Conservation (phyloP, 192 early-diverging fungal genomes). For the Coemansia aciculifera region DNA sequence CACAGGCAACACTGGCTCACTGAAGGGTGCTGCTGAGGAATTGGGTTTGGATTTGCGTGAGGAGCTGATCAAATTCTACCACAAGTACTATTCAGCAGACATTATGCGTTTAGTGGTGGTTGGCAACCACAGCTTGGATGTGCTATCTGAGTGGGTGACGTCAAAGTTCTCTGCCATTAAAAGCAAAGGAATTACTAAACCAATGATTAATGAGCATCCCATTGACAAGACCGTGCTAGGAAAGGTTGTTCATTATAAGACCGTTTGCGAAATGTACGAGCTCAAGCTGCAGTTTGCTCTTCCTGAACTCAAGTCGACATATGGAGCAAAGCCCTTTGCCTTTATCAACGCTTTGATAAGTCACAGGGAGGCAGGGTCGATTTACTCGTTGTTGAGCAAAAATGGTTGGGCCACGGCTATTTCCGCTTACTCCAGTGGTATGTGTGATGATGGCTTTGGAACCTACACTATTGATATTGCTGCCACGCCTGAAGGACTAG, state of each 20-base stretch:
- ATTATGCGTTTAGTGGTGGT: constrained; percentile 87
- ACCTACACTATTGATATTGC: constrained; percentile 13
- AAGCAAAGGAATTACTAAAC: constrained; percentile 66
- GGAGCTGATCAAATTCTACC: constrained; percentile 78
- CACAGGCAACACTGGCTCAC: constrained; percentile 79
- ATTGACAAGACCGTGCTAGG: constrained; percentile 64
- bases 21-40: constrained; percentile 53
- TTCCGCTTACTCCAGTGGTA: constrained; percentile 45
- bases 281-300: constrained; percentile 78
- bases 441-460: constrained; percentile 5
- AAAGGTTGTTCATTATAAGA: constrained; percentile 67
- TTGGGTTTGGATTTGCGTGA: constrained; percentile 72
- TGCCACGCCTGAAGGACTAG: constrained; percentile 23
- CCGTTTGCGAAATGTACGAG: constrained; percentile 67
- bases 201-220: constrained; percentile 62
- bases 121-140: constrained; percentile 75
- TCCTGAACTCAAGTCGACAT: constrained; percentile 64
- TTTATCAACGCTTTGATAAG: constrained; percentile 78
- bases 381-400: constrained; percentile 75
- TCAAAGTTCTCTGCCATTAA: constrained; percentile 73
- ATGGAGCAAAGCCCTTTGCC: constrained; percentile 54
- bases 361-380: constrained; percentile 79
- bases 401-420: constrained; percentile 80
- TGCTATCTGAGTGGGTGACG: constrained; percentile 73
- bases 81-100: constrained; percentile 86